Conservation (phyloP, 129 eudicot species). For the Lonicera japonica region DNA sequence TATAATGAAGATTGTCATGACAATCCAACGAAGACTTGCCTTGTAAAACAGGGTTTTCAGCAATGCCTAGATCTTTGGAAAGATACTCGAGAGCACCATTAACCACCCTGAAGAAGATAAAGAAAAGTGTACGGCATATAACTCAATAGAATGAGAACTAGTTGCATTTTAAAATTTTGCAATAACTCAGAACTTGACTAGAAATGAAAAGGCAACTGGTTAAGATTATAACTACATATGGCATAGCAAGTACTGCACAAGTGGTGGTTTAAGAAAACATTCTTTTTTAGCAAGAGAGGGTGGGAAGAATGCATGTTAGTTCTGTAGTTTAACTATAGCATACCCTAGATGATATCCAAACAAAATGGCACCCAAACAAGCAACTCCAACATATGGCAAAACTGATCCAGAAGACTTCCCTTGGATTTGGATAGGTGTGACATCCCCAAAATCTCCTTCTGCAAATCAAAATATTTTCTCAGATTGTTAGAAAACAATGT, state of each 20-base stretch:
- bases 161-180: too few relatives aligned
- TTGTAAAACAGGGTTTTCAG: constrained; percentile 71
- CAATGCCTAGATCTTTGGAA: constrained; percentile 82
- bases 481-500: constrained; percentile 15
- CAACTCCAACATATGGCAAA: constrained; percentile 95
- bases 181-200: neutral
- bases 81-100: constrained; percentile 95
- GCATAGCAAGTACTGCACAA: neutral
- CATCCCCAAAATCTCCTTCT: constrained; percentile 67
- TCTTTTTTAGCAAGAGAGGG: neutral
- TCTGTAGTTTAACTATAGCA: neutral
- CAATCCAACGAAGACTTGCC: constrained; percentile 36
- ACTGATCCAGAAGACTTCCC: constrained; percentile 72
- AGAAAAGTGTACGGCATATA: neutral
- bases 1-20: neutral
- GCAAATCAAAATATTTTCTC: constrained; percentile 5
- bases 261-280: neutral
- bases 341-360: constrained; percentile 99
- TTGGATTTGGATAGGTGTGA: constrained; percentile 38
- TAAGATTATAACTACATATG: neutral
- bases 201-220: neutral
- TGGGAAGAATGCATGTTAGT: neutral
- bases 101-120: constrained; percentile 61
- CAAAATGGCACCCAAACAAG: constrained; percentile 91
- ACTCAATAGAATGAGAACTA: neutral